phyloP scores from a whole-genome alignment of 768 basidiomycete species.

The Tricholoma flavovirens region DNA sequence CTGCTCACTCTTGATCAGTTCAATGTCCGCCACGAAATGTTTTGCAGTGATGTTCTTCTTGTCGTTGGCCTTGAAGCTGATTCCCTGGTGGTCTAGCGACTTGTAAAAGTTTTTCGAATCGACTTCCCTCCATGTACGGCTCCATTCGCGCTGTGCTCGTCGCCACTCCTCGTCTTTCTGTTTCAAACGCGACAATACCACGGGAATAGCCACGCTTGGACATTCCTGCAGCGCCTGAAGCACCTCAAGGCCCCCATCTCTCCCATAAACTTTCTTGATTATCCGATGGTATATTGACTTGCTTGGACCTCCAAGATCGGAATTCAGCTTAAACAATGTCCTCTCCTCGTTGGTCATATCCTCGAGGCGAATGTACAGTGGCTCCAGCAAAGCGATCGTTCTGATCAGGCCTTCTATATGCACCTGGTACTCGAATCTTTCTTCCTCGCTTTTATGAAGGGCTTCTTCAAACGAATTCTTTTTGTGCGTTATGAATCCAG shows the following conservation, averaged over 20 bases:
- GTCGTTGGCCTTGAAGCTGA: slow-evolving; percentile 92
- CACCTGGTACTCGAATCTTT: slow-evolving; percentile 96
- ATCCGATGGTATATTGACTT: slow-evolving; percentile 88
- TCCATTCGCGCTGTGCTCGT: slow-evolving; percentile 90
- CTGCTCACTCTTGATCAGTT: slow-evolving; percentile 59
- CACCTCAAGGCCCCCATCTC: slow-evolving; percentile 68
- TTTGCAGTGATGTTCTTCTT: slow-evolving; percentile 89
- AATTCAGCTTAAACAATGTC: slow-evolving; percentile 69
- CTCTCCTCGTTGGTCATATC: slow-evolving; percentile 89
- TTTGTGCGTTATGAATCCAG: slow-evolving; percentile 91
- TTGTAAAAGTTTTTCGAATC: slow-evolving; percentile 99
- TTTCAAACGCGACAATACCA: slow-evolving; percentile 84
- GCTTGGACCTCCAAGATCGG: slow-evolving; percentile 85
- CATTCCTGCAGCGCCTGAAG: slow-evolving; percentile 87
- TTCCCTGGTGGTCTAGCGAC: slow-evolving; percentile 92
- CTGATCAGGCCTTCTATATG: slow-evolving; percentile 87
- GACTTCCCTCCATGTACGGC: slow-evolving; percentile 93
- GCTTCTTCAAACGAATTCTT: slow-evolving; percentile 97
- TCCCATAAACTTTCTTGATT: slow-evolving; percentile 91
- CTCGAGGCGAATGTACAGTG: slow-evolving; percentile 76
- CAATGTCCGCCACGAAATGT: slow-evolving; percentile 76
- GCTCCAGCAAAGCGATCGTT: slow-evolving; percentile 89
- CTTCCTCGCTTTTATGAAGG: slow-evolving; percentile 95
- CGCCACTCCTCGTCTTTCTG: slow-evolving; percentile 98
- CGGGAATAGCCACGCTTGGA: slow-evolving; percentile 85